Base-by-base conservation (phyloP, 495 filamentous ascomycete species). In the Aspergillus panamensis region DNA sequence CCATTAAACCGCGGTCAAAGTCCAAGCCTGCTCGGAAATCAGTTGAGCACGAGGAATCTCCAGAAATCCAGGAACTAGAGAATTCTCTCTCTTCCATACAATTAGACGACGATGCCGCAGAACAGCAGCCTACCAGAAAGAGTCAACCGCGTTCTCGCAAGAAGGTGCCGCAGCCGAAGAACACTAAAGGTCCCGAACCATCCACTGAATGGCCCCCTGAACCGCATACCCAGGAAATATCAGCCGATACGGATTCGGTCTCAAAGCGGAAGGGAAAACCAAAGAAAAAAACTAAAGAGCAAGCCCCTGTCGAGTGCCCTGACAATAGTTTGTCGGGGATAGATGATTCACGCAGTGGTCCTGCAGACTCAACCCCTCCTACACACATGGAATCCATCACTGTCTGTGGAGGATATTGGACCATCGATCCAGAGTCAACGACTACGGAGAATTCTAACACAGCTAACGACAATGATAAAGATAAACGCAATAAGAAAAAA, bases 351-450 rank as follows among this genome's bases (percentile, higher is more conserved):
- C 31, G 45, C 31, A 53, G 17, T 20, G 31, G 44, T 8, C 13
- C 40, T 42, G n/a, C 29, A 6, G 40, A 48, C 14, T 13, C 42
- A 8, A n/a, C 44, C 14, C 8, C 21, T 8, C 45, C 54, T 10
- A 56, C 33, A 9, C 60, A 77, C 43, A n/a, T 70, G 14, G 71
- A 73, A 45, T 71, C 65, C 21, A 53, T 76, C 44, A 65, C 56
- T 37, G 54, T 61, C 10, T 57, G 48, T 29, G 55, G 68, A 52
- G 75, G 75, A 7, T 75, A 70, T 49, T 77, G 75, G 75, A 63
- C 56, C 0, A 52, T 69, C 30, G 70, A 73, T 6, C 33, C 62
- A 5, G 51, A 49, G 4, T 12, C 40, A 49, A 57, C 32, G n/a
- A 44, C 1, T 40, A 44, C 55, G 35, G 45, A 55, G n/a, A 20